Conservation (phyloP, 192 early-diverging fungal species). For the Mortierella hygrophila region DNA sequence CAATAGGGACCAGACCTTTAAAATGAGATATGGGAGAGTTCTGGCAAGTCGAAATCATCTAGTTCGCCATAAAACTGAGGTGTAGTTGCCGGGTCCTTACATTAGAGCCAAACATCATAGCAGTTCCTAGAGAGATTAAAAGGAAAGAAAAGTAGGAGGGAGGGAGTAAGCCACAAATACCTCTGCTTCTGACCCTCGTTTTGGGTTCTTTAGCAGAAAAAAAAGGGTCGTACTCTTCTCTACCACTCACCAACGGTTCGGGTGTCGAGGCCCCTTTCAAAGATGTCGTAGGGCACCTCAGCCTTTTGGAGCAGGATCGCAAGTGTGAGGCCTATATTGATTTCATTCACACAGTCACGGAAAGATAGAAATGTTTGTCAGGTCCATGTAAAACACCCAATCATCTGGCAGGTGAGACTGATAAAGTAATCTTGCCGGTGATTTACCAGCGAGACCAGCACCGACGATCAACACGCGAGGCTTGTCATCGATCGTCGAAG, state of each 20-base stretch:
- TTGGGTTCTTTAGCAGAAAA: too few relatives aligned
- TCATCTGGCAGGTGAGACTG: not conserved
- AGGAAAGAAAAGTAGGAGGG: too few relatives aligned
- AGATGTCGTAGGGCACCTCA: conserved; percentile 17
- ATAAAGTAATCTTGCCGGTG: not conserved
- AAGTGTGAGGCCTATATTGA: conserved; percentile 1
- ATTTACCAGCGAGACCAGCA: conserved; percentile 10
- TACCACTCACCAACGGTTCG: conserved; percentile 13
- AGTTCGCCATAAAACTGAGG: not conserved
- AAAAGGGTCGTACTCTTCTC: too few relatives aligned
- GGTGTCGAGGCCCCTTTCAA: not conserved
- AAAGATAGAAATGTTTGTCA: not conserved
- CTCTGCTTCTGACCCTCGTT: too few relatives aligned
- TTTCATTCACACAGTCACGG: too few relatives aligned
- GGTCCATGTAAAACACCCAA: not conserved
- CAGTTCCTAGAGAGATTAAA: too few relatives aligned
- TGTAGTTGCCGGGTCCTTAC: too few relatives aligned
- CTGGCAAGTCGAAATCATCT: too few relatives aligned
- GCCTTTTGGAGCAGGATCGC: conserved; percentile 15
- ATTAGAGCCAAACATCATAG: too few relatives aligned
- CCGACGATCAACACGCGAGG: conserved; percentile 29
- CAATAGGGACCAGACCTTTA: not conserved
- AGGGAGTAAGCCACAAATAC: not conserved
- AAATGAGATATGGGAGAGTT: too few relatives aligned
- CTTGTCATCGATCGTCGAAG: not conserved